phyloP scores from a whole-genome alignment of 2,329 filamentous ascomycete species.

The Colletotrichum shisoi region DNA sequence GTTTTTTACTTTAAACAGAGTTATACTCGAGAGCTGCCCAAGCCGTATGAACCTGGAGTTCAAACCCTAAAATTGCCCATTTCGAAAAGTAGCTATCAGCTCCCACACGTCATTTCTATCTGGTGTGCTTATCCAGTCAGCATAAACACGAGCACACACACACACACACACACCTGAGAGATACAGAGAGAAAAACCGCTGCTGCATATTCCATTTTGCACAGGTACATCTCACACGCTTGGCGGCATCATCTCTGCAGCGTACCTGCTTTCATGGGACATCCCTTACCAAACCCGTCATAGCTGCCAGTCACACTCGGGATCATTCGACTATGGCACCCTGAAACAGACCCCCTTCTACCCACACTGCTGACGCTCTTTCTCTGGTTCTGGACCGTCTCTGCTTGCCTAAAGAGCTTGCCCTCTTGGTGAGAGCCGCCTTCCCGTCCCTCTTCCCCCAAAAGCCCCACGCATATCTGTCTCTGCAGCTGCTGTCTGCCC shows the following conservation, averaged over 20 bases:
- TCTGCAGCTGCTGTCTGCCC: background rate
- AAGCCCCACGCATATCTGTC: background rate
- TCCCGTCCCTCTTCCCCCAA: too few species aligned
- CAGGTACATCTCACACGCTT: conserved; percentile 7
- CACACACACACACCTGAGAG: background rate
- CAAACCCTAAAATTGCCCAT: background rate
- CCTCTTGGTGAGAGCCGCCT: background rate
- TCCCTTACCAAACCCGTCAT: conserved; percentile 31
- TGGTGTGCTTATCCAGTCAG: too few species aligned
- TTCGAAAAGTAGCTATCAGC: too few species aligned
- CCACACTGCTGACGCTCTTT: conserved; percentile 17
- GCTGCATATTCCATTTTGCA: background rate
- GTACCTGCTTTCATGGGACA: conserved; percentile 27
- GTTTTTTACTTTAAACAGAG: background rate
- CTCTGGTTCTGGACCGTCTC: background rate
- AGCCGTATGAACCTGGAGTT: too few species aligned
- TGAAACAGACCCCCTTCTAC: conserved; percentile 30
- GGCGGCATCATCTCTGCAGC: background rate
- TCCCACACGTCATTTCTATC: too few species aligned
- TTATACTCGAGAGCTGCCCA: too few species aligned
- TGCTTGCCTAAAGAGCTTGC: background rate
- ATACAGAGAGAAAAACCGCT: background rate
- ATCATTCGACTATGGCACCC: conserved; percentile 20
- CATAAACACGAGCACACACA: too few species aligned
- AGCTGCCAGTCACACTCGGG: conserved; percentile 28